These are phyloP conservation scores for Phycomyces nitens DNA, from an alignment of 192 early-diverging fungal species.

Conservation along the genomic window DNA sequence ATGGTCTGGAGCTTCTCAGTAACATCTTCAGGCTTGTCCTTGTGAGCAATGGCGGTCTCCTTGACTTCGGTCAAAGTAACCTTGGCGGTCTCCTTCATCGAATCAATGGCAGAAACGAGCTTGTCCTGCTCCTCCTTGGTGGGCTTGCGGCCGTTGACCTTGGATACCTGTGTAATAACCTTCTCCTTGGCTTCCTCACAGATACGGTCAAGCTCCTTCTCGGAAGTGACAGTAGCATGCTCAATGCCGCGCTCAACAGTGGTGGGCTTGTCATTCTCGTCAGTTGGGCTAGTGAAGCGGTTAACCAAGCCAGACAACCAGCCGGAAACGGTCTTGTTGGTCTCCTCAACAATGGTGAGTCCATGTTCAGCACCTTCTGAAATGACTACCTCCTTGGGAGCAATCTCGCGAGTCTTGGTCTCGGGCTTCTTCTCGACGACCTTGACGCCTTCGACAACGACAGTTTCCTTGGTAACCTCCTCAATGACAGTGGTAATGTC, in stretches of 20 bases:
- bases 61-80: neutral
- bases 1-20: neutral
- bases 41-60: neutral
- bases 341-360: neutral
- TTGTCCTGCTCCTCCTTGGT: slow-evolving; percentile 2
- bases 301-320: slow-evolving; percentile 6
- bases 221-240: neutral
- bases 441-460: neutral
- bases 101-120: neutral
- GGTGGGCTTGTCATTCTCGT: slow-evolving; percentile 2
- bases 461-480: neutral
- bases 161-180: neutral
- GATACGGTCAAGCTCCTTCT: neutral
- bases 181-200: slow-evolving; percentile 10
- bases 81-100: neutral
- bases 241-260: slow-evolving; percentile 6
- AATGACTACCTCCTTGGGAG: neutral
- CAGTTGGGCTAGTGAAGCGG: slow-evolving; percentile 1
- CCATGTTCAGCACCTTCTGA: neutral
- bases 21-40: neutral
- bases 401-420: neutral
- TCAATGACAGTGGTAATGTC: no score
- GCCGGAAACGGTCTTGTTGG: neutral
- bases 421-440: neutral
- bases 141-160: slow-evolving; percentile 1